Conservation (phyloP, 1,284 basidiomycete species). For the Tranzscheliella williamsii region DNA sequence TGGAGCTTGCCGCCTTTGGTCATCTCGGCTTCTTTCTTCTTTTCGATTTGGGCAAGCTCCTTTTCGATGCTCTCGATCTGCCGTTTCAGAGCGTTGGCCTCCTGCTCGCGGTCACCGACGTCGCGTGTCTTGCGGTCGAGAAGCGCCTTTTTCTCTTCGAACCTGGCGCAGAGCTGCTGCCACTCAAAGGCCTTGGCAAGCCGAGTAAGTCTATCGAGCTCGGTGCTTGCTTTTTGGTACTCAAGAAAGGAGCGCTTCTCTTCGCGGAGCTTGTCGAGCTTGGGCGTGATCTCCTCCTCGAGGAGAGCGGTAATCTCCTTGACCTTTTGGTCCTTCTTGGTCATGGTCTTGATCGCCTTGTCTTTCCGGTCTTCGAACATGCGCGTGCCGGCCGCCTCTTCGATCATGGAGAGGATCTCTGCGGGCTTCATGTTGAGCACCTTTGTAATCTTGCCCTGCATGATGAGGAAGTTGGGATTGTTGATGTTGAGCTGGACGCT, state of each 20-base stretch:
- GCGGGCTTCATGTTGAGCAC: slow-evolving; percentile 98
- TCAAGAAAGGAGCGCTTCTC: slow-evolving; percentile 89
- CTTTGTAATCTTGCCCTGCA: slow-evolving; percentile 80
- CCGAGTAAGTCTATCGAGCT: slow-evolving; percentile 85
- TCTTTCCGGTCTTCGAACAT: slow-evolving; percentile 99
- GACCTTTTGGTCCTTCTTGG: slow-evolving; percentile 95
- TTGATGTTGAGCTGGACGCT: slow-evolving; percentile 99
- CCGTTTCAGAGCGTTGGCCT: slow-evolving; percentile 55
- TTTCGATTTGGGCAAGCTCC: slow-evolving; percentile 64
- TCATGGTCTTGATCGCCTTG: slow-evolving; percentile 94
- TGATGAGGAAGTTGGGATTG: slow-evolving; percentile 99
- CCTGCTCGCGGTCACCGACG: slow-evolving; percentile 58
- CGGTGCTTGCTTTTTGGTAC: slow-evolving; percentile 85
- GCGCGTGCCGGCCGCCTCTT: slow-evolving; percentile 95
- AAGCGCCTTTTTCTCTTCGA: slow-evolving; percentile 61
- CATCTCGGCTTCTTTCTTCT: slow-evolving; percentile 67
- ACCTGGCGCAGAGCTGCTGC: slow-evolving; percentile 63
- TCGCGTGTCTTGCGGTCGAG: slow-evolving; percentile 58
- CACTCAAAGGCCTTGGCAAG: slow-evolving; percentile 88
- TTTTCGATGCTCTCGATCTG: slow-evolving; percentile 64
- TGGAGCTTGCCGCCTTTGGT: slow-evolving; percentile 78
- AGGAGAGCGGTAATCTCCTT: slow-evolving; percentile 74
- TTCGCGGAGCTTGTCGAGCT: slow-evolving; percentile 83
- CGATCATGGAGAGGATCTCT: slow-evolving; percentile 97
- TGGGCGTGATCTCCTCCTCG: slow-evolving; percentile 89